Evolutionary conservation across 495 filamentous ascomycete genomes (phyloP), one percentile per base, ranked within the genome.

Genomic region (Lasiosphaeriaceae sp.): DNA sequence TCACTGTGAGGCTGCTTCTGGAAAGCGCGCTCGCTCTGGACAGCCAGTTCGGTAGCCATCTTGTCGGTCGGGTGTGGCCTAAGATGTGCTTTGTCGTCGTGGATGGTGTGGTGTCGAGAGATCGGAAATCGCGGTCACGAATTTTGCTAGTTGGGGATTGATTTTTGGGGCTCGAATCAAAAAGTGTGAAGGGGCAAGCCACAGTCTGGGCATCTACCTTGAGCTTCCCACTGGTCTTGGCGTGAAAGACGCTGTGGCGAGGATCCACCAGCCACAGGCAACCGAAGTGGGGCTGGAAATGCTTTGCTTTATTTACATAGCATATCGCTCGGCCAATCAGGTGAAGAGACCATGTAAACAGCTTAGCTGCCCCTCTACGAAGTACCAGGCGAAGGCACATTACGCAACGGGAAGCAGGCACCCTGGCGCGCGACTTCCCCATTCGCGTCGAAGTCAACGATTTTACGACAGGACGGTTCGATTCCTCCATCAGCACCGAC

Each of bases 41-140:
- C 92, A 75, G 88, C 96, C 79, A 96, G 84, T 85, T 96, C 92
- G 82, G 92, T 96, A 73, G 92, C 92, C 92, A 96, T 96, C 79
- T 78, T 88, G 86, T 82, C 84, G 87, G 83, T 79, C 66, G 56
- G 43, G 66, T 54, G 60, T 60, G 55, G 64, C 58, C 63, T 58
- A 59, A 64, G 67, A 68, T 66, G 60, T 64, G 58, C 59, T 60
- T 52, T 56, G 53, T 61, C 58, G 50, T 55, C 39, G 47, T n/a
- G 44, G 46, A 43, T 52, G 4, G 47, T 23, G 59, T 58, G 55
- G 50, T 59, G 58, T 34, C 34, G 29, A 52, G 61, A 55, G 45
- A 54, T 60, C 58, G 24, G 60, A 58, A 52, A 48, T 58, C 56
- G 47, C 47, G 54, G 55, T 24, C 49, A 55, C 39, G 54, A 64